Percentiles rank a stretch among this genome's conserved stretches.
Evolutionary conservation across 2,329 filamentous ascomycete species (phyloP).

Genomic region (Epichloe hybrida): DNA sequence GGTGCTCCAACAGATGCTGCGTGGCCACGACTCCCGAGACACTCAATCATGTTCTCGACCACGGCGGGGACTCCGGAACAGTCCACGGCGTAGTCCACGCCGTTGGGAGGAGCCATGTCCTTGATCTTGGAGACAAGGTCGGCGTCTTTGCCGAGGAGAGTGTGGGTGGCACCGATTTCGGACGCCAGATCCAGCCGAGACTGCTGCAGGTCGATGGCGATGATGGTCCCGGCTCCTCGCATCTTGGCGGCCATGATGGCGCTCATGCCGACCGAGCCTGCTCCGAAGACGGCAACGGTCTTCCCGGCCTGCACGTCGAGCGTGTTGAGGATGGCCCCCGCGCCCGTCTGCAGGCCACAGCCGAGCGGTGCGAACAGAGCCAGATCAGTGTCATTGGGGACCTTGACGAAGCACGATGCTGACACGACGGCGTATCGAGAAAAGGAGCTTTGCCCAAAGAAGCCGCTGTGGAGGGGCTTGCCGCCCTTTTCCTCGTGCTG

Average conservation of each 20-base stretch:
- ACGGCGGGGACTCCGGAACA: slow-evolving; percentile 22
- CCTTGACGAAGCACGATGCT: slow-evolving; percentile 16
- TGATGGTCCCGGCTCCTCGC: background rate
- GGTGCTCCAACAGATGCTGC: background rate
- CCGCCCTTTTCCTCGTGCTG: background rate
- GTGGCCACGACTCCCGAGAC: slow-evolving; percentile 16
- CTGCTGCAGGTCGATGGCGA: background rate
- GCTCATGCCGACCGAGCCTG: background rate
- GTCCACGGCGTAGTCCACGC: slow-evolving; percentile 19
- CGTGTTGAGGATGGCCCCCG: slow-evolving; percentile 19
- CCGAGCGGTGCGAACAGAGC: slow-evolving; percentile 19
- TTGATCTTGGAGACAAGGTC: slow-evolving; percentile 8
- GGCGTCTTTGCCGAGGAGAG: background rate
- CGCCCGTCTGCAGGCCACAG: slow-evolving; percentile 23
- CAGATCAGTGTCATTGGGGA: slow-evolving; percentile 13
- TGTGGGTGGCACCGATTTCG: background rate
- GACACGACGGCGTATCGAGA: slow-evolving; percentile 17
- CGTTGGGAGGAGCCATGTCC: slow-evolving; percentile 9
- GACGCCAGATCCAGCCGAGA: background rate
- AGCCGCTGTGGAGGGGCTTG: slow-evolving; percentile 9
- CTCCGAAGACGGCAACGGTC: slow-evolving; percentile 16
- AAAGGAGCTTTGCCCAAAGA: slow-evolving; percentile 23
- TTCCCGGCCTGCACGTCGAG: slow-evolving; percentile 13
- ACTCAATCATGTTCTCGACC: slow-evolving; percentile 32
- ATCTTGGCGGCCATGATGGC: background rate